These are phyloP conservation scores for Telopea speciosissima DNA, from an alignment of 177 flowering plant genomes.

Conservation along the genomic window DNA sequence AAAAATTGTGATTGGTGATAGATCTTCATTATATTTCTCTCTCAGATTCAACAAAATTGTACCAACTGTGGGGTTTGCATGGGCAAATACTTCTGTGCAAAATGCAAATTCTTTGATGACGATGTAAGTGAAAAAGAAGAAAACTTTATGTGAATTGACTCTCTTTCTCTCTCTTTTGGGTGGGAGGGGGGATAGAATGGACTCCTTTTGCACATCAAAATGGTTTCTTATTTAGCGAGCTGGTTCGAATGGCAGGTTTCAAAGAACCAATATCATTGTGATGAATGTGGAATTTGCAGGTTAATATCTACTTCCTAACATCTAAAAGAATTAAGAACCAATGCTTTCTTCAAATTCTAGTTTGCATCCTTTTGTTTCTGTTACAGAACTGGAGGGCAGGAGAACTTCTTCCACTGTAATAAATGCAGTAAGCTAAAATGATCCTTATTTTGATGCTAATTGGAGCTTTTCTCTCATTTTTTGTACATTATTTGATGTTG, in stretches of 20 bases:
- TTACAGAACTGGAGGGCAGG: background rate
- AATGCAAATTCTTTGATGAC: slow-evolving; percentile 90
- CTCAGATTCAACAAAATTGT: slow-evolving; percentile 75
- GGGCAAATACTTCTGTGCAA: slow-evolving; percentile 77
- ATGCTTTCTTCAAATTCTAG: background rate
- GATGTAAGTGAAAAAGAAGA: slow-evolving; percentile 36
- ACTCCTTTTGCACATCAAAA: background rate
- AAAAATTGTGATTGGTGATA: background rate
- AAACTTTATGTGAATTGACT: background rate
- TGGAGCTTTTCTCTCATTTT: background rate
- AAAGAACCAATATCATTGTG: slow-evolving; percentile 82
- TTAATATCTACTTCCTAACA: slow-evolving; percentile 4
- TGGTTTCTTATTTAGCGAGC: background rate
- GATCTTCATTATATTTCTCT: slow-evolving; percentile 4
- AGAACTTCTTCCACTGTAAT: slow-evolving; percentile 3
- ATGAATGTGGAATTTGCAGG: slow-evolving; percentile 92
- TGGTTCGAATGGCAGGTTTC: slow-evolving; percentile 41
- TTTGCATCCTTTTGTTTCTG: background rate
- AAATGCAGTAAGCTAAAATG: slow-evolving; percentile 48
- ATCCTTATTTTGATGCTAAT: background rate
- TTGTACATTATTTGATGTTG: slow-evolving; percentile 2
- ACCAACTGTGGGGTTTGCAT: slow-evolving; percentile 74
- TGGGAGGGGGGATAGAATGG: no score
- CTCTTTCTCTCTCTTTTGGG: no score
- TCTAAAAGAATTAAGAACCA: background rate